Conservation (phyloP, 768 basidiomycete species). For the Lyophyllum decastes region DNA sequence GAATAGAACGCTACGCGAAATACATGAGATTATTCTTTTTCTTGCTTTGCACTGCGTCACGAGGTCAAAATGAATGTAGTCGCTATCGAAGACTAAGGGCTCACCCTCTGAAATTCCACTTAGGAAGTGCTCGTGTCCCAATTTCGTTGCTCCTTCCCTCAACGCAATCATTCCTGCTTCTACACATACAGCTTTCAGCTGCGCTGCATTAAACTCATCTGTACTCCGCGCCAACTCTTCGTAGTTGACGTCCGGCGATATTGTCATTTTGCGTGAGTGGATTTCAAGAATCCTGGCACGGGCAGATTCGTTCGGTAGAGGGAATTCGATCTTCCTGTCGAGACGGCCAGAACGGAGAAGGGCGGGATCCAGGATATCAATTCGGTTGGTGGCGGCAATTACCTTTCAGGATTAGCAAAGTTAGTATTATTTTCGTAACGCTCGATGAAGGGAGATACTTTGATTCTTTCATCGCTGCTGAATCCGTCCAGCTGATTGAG, state of each 20-base stretch:
- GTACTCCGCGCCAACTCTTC: slow-evolving; percentile 96
- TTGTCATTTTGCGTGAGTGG: slow-evolving; percentile 95
- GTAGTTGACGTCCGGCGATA: slow-evolving; percentile 87
- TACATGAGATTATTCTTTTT: slow-evolving; percentile 99
- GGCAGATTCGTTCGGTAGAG: slow-evolving; percentile 94
- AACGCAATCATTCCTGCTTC: slow-evolving; percentile 99
- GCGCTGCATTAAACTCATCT: slow-evolving; percentile 98
- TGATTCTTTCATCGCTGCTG: slow-evolving; percentile 95
- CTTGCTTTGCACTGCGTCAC: slow-evolving; percentile 87
- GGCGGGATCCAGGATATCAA: slow-evolving; percentile 97
- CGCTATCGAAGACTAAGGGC: slow-evolving; percentile 21
- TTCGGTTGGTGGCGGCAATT: slow-evolving; percentile 97
- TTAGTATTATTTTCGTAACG: slow-evolving; percentile 7
- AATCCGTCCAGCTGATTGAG: slow-evolving; percentile 99
- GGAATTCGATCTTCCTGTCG: slow-evolving; percentile 98
- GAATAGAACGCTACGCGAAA: slow-evolving; percentile 62
- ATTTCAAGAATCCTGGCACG: slow-evolving; percentile 96
- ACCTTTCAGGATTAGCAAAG: slow-evolving; percentile 53
- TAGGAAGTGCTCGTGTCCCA: slow-evolving; percentile 95
- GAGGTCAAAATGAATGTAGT: slow-evolving; percentile 1
- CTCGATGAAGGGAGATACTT: slow-evolving; percentile 49
- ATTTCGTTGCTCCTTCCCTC: slow-evolving; percentile 85
- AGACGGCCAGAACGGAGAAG: slow-evolving; percentile 97
- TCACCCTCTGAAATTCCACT: slow-evolving; percentile 86
- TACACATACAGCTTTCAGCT: slow-evolving; percentile 96